phyloP scores from a whole-genome alignment of 164 flowering plant species.

The Annona cherimola region DNA sequence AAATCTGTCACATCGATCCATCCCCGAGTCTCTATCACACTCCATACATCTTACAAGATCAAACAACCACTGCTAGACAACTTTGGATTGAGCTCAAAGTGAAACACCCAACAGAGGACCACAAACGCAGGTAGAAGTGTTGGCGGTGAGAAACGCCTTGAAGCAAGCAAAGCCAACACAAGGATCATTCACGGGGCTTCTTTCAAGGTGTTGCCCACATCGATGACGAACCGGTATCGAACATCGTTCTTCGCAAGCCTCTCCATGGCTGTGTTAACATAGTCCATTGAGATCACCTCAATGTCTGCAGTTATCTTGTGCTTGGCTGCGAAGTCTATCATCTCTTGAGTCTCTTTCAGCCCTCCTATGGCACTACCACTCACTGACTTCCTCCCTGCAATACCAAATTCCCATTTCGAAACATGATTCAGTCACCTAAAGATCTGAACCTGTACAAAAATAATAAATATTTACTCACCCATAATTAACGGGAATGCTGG shows the following conservation, averaged over 20 bases:
- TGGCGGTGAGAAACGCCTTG: not conserved
- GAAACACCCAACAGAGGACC: too few species aligned
- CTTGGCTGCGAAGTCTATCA: conserved; percentile 53
- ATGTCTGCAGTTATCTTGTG: conserved; percentile 45
- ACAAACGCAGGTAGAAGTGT: too few species aligned
- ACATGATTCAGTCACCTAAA: not conserved
- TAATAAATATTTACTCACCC: conserved; percentile 22
- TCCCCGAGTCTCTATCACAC: too few species aligned
- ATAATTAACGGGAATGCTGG: conserved; percentile 33
- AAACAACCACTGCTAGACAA: too few species aligned
- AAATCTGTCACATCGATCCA: too few species aligned
- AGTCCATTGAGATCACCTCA: conserved; percentile 40
- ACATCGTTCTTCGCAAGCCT: conserved; percentile 41
- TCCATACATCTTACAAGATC: too few species aligned
- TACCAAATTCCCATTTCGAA: not conserved
- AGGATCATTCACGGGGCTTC: not conserved
- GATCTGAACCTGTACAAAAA: not conserved
- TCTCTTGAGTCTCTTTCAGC: conserved; percentile 58
- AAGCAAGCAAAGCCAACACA: not conserved
- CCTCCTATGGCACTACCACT: conserved; percentile 49
- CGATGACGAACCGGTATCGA: conserved; percentile 49
- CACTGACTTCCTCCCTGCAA: conserved; percentile 42
- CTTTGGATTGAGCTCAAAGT: too few species aligned
- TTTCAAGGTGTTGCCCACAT: conserved; percentile 20
- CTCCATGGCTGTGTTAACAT: conserved; percentile 49